Percentiles rank a stretch among this genome's conserved stretches.
Conservation (phyloP, 441 rosid genomes). For the Hura crepitans region DNA sequence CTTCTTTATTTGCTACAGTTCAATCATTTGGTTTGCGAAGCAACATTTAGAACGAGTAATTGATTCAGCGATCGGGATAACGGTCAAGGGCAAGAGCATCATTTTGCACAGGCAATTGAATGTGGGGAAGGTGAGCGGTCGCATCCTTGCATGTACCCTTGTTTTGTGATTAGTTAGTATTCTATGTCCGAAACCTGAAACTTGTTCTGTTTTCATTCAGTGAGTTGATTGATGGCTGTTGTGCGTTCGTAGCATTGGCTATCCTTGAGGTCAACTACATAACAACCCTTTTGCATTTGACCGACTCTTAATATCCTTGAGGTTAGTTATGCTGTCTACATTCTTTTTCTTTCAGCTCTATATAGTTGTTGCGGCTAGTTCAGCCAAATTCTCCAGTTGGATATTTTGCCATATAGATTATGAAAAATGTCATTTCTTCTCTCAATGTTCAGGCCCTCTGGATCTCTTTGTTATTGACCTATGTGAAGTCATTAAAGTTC, state of each 20-base stretch:
- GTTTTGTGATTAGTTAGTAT: constrained; percentile 23
- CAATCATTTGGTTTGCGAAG: too few relatives aligned
- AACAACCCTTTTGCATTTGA: constrained; percentile 59
- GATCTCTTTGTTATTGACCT: constrained; percentile 74
- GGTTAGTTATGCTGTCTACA: constrained; percentile 39
- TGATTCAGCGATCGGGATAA: constrained; percentile 55
- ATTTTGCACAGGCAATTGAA: constrained; percentile 77
- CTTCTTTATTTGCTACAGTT: too few relatives aligned
- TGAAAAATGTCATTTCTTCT: constrained; percentile 13
- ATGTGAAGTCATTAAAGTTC: constrained; percentile 86
- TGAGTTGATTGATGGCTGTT: constrained; percentile 98
- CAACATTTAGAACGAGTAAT: too few relatives aligned
- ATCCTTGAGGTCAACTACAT: too few relatives aligned
- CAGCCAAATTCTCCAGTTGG: constrained; percentile 13
- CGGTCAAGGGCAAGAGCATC: constrained; percentile 69
- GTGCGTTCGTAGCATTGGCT: constrained; percentile 78
- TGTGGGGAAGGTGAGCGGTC: constrained; percentile 90
- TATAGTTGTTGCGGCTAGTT: background rate
- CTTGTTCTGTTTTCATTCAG: constrained; percentile 41
- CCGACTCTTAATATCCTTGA: constrained; percentile 71
- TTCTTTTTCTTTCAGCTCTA: constrained; percentile 11
- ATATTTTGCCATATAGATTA: too few relatives aligned
- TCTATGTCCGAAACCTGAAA: constrained; percentile 23
- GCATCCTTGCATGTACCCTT: constrained; percentile 21
- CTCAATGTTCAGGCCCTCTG: constrained; percentile 67